A percentile compares a stretch with the other conserved stretches of the same genome.
These are phyloP conservation scores for Claviceps africana DNA, from an alignment of 2,329 filamentous ascomycete species.

Conservation along the genomic window DNA sequence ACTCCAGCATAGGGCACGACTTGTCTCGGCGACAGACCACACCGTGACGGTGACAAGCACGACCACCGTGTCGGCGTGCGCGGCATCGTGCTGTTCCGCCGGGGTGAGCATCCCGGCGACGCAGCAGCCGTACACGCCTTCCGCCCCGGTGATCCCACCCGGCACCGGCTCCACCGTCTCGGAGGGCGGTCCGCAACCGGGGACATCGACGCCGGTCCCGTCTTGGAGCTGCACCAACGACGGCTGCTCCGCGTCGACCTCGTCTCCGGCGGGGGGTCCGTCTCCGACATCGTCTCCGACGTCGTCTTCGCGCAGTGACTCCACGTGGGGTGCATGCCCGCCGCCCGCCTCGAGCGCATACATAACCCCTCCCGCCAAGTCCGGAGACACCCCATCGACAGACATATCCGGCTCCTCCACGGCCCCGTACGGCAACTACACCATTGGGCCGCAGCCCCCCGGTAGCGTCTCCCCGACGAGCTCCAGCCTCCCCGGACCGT, in stretches of 20 bases:
- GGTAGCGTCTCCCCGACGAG: neutral
- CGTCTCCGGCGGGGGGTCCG: neutral
- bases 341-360: no score
- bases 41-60: constrained; percentile 20
- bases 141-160: neutral
- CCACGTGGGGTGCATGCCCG: neutral
- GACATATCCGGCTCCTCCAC: neutral
- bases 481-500: neutral
- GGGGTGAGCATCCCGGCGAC: neutral
- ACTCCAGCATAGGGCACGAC: constrained; percentile 9
- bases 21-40: constrained; percentile 12
- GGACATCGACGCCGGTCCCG: no score
- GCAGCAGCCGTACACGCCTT: neutral
- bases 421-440: neutral
- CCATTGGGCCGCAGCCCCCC: neutral
- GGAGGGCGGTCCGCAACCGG: neutral
- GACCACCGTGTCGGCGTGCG: constrained; percentile 16
- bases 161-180: neutral
- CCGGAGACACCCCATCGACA: neutral
- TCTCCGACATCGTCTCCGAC: neutral
- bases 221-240: neutral
- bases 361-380: neutral
- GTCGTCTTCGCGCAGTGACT: neutral
- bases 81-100: constrained; percentile 13
- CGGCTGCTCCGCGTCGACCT: no score